Percentiles rank a stretch among this genome's conserved stretches.
These are phyloP conservation scores for Tothia fuscella DNA, from an alignment of 2,329 filamentous ascomycete species.

Conservation along the genomic window DNA sequence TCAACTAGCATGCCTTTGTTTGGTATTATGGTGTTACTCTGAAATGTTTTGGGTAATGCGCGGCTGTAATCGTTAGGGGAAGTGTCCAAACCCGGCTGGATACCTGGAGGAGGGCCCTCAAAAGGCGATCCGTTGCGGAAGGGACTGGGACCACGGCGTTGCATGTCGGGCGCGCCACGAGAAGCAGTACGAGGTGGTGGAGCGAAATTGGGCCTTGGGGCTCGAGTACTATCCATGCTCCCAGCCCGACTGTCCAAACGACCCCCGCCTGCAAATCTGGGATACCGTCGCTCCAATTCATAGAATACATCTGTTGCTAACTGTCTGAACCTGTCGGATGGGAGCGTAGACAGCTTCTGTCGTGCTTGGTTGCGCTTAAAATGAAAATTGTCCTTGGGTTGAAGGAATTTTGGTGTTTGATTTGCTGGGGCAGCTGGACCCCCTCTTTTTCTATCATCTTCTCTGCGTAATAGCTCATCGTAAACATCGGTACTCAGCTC, in stretches of 20 bases:
- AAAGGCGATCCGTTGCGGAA: background rate
- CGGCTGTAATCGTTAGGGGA: slow-evolving; percentile 52
- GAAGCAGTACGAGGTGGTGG: slow-evolving; percentile 9
- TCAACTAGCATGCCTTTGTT: slow-evolving; percentile 98
- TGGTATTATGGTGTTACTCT: slow-evolving; percentile 90
- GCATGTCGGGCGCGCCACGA: background rate
- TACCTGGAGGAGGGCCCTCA: slow-evolving; percentile 22
- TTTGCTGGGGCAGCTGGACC: slow-evolving; percentile 36
- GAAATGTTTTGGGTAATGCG: slow-evolving; percentile 78
- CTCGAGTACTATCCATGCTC: slow-evolving; percentile 29
- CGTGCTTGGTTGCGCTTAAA: slow-evolving; percentile 96
- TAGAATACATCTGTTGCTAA: slow-evolving; percentile 93
- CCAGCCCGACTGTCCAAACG: slow-evolving; percentile 50
- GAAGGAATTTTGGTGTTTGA: slow-evolving; percentile 47
- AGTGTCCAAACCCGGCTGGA: slow-evolving; percentile 14
- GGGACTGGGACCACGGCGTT: background rate
- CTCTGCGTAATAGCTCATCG: slow-evolving; percentile 82
- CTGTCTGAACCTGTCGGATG: slow-evolving; percentile 76
- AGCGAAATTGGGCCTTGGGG: background rate
- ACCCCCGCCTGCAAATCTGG: slow-evolving; percentile 53
- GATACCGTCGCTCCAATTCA: slow-evolving; percentile 83
- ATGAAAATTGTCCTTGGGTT: slow-evolving; percentile 83
- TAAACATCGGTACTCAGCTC: slow-evolving; percentile 96
- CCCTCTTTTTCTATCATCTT: slow-evolving; percentile 44
- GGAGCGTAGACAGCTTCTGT: slow-evolving; percentile 83